Evolutionary conservation across 495 filamentous ascomycete species (phyloP).

Genomic region (Penicillium salamii): DNA sequence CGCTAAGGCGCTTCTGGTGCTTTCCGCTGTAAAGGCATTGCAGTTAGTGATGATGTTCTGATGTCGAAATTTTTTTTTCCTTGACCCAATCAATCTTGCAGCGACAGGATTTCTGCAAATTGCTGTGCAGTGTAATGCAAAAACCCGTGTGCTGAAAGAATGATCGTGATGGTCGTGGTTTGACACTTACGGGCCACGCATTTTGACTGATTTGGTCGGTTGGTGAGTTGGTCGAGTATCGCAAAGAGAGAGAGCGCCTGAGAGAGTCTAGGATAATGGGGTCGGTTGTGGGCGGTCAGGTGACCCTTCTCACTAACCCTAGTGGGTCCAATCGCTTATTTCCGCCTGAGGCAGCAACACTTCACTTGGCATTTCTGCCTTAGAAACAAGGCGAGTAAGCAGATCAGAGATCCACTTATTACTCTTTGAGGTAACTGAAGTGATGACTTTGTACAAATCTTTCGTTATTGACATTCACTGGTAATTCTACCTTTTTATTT

Average conservation of each 20-base stretch:
- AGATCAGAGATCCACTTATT: conserved; percentile 1
- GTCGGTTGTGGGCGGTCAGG: conserved; percentile 8
- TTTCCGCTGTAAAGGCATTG: conserved; percentile 71
- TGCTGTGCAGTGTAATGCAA: neutral
- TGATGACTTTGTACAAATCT: conserved; percentile 5
- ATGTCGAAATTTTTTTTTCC: conserved; percentile 4
- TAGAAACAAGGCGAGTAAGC: no score
- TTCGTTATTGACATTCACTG: conserved; percentile 27
- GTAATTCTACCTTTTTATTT: conserved; percentile 30
- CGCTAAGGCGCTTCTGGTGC: conserved; percentile 99
- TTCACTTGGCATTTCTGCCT: no score
- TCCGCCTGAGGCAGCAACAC: no score
- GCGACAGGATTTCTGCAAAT: neutral
- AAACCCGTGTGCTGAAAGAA: conserved; percentile 1
- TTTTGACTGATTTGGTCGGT: conserved; percentile 50
- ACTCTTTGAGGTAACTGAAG: conserved; percentile 6
- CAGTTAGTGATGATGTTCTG: conserved; percentile 27
- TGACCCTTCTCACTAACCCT: neutral
- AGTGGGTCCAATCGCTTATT: neutral
- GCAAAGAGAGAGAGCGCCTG: conserved; percentile 19
- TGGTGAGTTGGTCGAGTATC: conserved; percentile 44
- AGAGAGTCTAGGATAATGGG: conserved; percentile 2
- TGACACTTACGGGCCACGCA: conserved; percentile 67
- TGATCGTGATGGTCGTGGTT: conserved; percentile 1
- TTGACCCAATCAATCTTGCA: neutral